Evolutionary conservation across 2,329 filamentous ascomycete genomes (phyloP).

Genomic region (Pseudocercospora crystallina): DNA sequence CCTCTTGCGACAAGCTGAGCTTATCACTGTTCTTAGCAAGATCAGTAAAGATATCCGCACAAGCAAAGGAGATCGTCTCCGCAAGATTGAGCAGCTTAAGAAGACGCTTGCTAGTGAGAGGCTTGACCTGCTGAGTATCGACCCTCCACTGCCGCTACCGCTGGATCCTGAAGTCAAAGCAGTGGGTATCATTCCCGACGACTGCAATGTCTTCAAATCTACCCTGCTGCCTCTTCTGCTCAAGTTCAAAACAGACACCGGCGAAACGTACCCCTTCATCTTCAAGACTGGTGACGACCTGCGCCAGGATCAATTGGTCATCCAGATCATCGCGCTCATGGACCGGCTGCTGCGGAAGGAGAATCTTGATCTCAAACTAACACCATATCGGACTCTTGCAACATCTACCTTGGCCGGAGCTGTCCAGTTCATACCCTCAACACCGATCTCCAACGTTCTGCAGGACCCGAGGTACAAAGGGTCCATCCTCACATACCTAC

Average conservation of each 20-base stretch:
- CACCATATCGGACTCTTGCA: slow-evolving; percentile 93
- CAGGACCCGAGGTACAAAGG: slow-evolving; percentile 71
- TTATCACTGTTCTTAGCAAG: slow-evolving; percentile 82
- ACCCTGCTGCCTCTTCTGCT: slow-evolving; percentile 88
- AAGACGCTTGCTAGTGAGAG: slow-evolving; percentile 82
- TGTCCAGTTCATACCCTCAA: slow-evolving; percentile 84
- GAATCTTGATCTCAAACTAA: slow-evolving; percentile 90
- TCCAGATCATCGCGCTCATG: slow-evolving; percentile 97
- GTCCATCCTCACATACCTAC: slow-evolving; percentile 75
- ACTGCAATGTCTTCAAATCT: slow-evolving; percentile 92
- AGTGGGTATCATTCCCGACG: slow-evolving; percentile 76
- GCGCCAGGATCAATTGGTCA: slow-evolving; percentile 93
- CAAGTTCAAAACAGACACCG: slow-evolving; percentile 78
- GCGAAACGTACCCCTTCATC: slow-evolving; percentile 81
- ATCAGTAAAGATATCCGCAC: slow-evolving; percentile 86
- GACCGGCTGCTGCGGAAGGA: slow-evolving; percentile 93
- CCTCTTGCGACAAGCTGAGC: slow-evolving; percentile 81
- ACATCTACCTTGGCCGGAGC: slow-evolving; percentile 87
- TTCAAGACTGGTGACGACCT: slow-evolving; percentile 93
- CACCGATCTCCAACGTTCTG: slow-evolving; percentile 75
- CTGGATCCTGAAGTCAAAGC: slow-evolving; percentile 82
- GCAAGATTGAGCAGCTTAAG: slow-evolving; percentile 83
- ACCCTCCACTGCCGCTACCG: slow-evolving; percentile 82
- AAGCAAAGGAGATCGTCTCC: slow-evolving; percentile 71
- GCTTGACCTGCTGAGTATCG: slow-evolving; percentile 80